Evolutionary conservation across 2,329 filamentous ascomycete species (phyloP).

Genomic region (Purpureocillium lavendulum): DNA sequence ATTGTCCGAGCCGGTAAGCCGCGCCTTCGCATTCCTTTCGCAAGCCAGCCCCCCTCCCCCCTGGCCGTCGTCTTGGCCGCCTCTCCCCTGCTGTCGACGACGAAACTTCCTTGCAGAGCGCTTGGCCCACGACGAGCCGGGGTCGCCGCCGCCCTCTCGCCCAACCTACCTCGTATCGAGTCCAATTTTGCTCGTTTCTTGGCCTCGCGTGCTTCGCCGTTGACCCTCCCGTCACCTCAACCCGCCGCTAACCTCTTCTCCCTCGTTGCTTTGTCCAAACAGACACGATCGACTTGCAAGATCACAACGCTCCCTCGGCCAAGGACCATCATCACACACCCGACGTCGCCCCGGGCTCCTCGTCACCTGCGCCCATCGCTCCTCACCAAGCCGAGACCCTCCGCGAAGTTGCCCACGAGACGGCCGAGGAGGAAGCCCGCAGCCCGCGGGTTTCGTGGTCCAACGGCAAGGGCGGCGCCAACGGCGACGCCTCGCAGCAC

Average conservation of each 20-base stretch:
- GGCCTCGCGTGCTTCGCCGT: too few relatives aligned
- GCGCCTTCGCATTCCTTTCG: too few relatives aligned
- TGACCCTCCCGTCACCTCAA: too few relatives aligned
- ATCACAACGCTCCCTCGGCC: constrained; percentile 72
- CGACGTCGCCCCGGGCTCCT: constrained; percentile 30
- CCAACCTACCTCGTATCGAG: too few relatives aligned
- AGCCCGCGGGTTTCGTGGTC: constrained; percentile 53
- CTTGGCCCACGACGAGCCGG: too few relatives aligned
- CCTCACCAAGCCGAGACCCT: constrained; percentile 83
- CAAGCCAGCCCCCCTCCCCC: too few relatives aligned
- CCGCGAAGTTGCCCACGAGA: constrained; percentile 70
- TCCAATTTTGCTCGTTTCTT: too few relatives aligned
- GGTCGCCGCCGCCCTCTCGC: too few relatives aligned
- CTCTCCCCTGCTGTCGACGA: too few relatives aligned
- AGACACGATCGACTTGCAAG: constrained; percentile 96
- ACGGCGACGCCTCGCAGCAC: constrained; percentile 27
- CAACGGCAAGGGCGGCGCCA: constrained; percentile 30
- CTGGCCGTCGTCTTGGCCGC: too few relatives aligned
- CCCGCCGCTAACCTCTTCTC: constrained; percentile 2
- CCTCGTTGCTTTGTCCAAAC: constrained; percentile 1
- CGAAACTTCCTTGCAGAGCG: background rate
- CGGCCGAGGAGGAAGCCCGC: constrained; percentile 60
- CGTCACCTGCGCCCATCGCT: constrained; percentile 44
- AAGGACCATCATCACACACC: constrained; percentile 56
- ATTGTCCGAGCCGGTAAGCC: too few relatives aligned